Base-by-base conservation (phyloP, 306 rosid species). In the Corylus avellana region DNA sequence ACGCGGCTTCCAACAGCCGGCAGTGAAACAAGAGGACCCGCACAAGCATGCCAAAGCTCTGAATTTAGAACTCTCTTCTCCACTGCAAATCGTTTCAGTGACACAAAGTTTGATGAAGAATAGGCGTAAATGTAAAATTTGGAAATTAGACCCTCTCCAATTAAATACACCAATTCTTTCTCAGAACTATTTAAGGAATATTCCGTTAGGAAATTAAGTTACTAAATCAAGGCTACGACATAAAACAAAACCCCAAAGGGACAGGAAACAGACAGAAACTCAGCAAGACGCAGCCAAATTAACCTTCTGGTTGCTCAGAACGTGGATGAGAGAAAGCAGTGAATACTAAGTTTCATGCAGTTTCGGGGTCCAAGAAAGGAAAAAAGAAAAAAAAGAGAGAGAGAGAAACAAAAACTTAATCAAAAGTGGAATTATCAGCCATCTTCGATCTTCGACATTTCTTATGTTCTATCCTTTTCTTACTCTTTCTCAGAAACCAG, bases 11-110 rank as follows among this genome's bases (percentile, higher is more conserved):
- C 97, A 47, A 91, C 87, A 46, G 90, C 93, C 7, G 98, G 97
- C 16, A 94, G 86, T 59, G 97, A 94, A 79, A 94, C 97, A 75
- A 94, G 97, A 74, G 98, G 97, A 35, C 98, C 97, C 39, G 98
- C 98, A 89, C 98, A 94, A 48, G 98, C 98, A 84, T 92, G 98
- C 98, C 98, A 94, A 49, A 94, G 98, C 83, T 94, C 98, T 51
- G 98, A 92, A 81, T 94, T 94, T 69, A 92, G 89, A 80, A 92
- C 97, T 81, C 92, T 85, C 85, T 69, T 88, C 84, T 92, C 98
- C 85, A 96, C 98, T 95, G 88, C 85, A 92, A 80, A 70, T 35
- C 76, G 77, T 22, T 77, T 54, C 74, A 50, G 73, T 68, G 77
- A 75, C 74, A 75, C 69, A 22, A 75, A 67, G 49, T 68, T 42